Conservation (phyloP, 2,329 filamentous ascomycete species). For the Epichloe sp. region DNA sequence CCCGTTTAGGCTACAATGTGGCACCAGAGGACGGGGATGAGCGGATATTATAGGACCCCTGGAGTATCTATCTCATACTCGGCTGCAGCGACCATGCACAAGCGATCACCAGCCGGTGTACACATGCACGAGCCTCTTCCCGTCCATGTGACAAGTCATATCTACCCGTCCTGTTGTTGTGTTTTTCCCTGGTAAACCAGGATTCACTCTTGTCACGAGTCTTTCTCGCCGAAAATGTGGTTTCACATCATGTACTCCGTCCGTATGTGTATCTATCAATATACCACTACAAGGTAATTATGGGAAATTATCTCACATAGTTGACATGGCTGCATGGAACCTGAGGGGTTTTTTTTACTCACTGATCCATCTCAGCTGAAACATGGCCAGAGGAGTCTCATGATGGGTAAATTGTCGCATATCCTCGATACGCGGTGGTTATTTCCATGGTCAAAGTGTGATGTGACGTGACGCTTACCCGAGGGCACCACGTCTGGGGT, state of each 20-base stretch:
- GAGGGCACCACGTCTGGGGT: background rate
- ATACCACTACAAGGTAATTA: background rate
- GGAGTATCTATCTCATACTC: background rate
- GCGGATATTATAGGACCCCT: background rate
- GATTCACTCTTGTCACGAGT: background rate
- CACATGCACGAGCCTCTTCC: slow-evolving; percentile 8
- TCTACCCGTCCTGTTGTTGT: background rate
- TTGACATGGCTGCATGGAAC: background rate
- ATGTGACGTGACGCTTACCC: background rate
- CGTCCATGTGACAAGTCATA: slow-evolving; percentile 4
- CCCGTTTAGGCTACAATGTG: slow-evolving; percentile 4
- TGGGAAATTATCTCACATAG: background rate
- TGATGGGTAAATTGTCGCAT: background rate
- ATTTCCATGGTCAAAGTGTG: background rate
- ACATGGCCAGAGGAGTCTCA: background rate
- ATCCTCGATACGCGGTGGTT: background rate
- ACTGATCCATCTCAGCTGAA: background rate
- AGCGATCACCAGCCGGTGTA: slow-evolving; percentile 15
- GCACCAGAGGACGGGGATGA: background rate
- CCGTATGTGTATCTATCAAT: background rate
- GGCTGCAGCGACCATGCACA: slow-evolving; percentile 8
- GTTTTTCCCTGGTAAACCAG: background rate
- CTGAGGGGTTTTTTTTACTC: background rate
- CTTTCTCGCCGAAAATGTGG: background rate
- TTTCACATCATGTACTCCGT: background rate